phyloP scores from a whole-genome alignment of 805 yeast genomes.

The Wickerhamiella allomyrinae region DNA sequence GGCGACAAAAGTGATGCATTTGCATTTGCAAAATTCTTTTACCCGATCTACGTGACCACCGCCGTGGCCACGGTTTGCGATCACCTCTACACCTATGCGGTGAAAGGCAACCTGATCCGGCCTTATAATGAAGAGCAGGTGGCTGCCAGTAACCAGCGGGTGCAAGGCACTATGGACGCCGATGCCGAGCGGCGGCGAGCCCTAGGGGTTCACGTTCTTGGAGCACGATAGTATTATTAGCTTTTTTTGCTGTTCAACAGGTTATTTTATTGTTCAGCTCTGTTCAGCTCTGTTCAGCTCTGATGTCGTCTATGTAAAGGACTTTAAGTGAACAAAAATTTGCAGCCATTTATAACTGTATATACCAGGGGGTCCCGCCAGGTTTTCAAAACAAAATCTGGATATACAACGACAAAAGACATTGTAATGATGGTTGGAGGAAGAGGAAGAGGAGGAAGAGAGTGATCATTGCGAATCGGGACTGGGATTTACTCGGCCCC shows the following conservation, averaged over 20 bases:
- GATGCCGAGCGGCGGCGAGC: slow-evolving; percentile 3
- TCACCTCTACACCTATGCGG: background rate
- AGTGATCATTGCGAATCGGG: too few species aligned
- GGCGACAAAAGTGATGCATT: slow-evolving; percentile 89
- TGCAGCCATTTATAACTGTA: too few species aligned
- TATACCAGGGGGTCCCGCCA: too few species aligned
- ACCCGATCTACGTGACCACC: slow-evolving; percentile 5
- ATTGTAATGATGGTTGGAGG: too few species aligned
- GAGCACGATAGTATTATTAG: background rate
- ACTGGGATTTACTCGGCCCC: slow-evolving; percentile 12
- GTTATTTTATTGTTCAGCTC: too few species aligned
- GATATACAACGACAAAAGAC: too few species aligned
- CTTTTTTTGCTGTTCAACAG: too few species aligned
- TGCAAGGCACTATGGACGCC: background rate
- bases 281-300: too few species aligned
- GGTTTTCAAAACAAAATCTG: too few species aligned
- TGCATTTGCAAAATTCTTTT: slow-evolving; percentile 64
- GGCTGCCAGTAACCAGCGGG: slow-evolving; percentile 2
- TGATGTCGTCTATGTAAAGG: too few species aligned
- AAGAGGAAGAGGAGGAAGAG: too few species aligned
- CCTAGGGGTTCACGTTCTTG: background rate
- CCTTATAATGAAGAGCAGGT: slow-evolving; percentile 2
- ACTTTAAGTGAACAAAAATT: too few species aligned
- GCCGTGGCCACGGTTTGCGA: background rate
- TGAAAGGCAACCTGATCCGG: background rate